Evolutionary conservation across 129 eudicot genomes (phyloP).

Genomic region (sunflower (Helianthus annuus)): DNA sequence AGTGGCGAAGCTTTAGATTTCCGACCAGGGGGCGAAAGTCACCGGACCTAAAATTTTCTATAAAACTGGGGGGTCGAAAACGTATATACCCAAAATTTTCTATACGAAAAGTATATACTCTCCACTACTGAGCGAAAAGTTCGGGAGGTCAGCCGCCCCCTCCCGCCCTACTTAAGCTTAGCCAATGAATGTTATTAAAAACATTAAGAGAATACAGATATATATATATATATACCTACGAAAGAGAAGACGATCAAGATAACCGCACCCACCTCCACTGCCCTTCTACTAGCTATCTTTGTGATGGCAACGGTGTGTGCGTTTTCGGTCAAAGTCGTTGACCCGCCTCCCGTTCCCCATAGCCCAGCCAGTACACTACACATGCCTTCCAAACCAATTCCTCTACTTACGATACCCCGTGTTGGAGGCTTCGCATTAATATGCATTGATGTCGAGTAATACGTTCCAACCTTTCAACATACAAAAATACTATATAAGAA

Average conservation of each 20-base stretch:
- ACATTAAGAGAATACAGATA: slow-evolving; percentile 13
- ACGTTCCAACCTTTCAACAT: slow-evolving; percentile 71
- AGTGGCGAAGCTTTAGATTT: too few species aligned
- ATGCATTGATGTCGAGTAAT: slow-evolving; percentile 64
- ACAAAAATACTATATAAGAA: slow-evolving; percentile 20
- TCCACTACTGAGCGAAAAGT: too few species aligned
- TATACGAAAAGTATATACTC: too few species aligned
- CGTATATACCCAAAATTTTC: too few species aligned
- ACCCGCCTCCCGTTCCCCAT: slow-evolving; percentile 96
- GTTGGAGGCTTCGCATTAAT: slow-evolving; percentile 77
- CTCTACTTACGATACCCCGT: slow-evolving; percentile 88
- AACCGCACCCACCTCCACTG: slow-evolving; percentile 73
- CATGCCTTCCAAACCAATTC: slow-evolving; percentile 95
- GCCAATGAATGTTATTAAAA: too few species aligned
- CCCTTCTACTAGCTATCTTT: slow-evolving; percentile 72
- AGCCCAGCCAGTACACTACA: slow-evolving; percentile 89
- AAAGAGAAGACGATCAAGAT: slow-evolving; percentile 78
- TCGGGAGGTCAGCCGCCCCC: too few species aligned
- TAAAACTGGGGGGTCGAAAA: too few species aligned
- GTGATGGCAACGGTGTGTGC: slow-evolving; percentile 72
- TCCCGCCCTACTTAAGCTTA: too few species aligned
- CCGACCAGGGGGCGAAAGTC: too few species aligned
- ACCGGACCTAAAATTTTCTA: too few species aligned
- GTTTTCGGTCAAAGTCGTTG: slow-evolving; percentile 91
- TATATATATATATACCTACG: slow-evolving; percentile 82